Evolutionary conservation across 2,329 filamentous ascomycete genomes (phyloP), one percentile per base, ranked within the genome.

Genomic region (Neoscytalidium dimidiatum): DNA sequence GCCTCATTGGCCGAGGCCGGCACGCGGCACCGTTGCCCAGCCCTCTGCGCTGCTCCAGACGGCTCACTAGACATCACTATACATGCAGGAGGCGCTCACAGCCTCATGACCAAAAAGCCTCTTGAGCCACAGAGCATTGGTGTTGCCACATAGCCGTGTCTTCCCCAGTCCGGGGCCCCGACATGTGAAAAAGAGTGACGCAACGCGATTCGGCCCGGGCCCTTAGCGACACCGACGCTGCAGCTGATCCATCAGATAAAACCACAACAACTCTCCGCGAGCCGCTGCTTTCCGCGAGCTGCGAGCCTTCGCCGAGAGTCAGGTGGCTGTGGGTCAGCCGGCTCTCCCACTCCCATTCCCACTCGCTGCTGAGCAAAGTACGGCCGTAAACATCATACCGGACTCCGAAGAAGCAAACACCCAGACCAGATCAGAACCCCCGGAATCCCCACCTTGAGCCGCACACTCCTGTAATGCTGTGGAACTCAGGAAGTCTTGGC

Each of bases 141-240:
- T 46, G 56, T 60, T 33, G 56, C 56, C 35, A 48, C 23, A 26
- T 48, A 26, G n/a, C n/a, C 6, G 28, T 17, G 19, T 29, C 35
- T 60, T 60, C 56, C 56, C 38, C 56, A 46, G 56, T 33, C 56
- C 53, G 56, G 56, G 41, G 56, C 56, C 56, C 41, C 56, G 28
- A 46, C 56, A 60, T 60, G 56, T 60, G 56, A 60, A 60, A 60
- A 60, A n/a, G 53, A 23, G 38, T 60, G 56, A 60, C 56, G 56
- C 56, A 60, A 60, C 56, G n/a, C 28, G 41, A 26, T n/a, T n/a
- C n/a, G 56, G 56, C 41, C 56, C 28, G 56, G 46, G 56, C 41
- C 4, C 38, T 9, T 5, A 4, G 11, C 9, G 26, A 23, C 26
- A 4, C 26, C 9, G 26, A 23, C 26, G 44, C 23, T 52, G 49